Conservation (phyloP, 1,284 basidiomycete genomes). For the Moesziomyces sp. region DNA sequence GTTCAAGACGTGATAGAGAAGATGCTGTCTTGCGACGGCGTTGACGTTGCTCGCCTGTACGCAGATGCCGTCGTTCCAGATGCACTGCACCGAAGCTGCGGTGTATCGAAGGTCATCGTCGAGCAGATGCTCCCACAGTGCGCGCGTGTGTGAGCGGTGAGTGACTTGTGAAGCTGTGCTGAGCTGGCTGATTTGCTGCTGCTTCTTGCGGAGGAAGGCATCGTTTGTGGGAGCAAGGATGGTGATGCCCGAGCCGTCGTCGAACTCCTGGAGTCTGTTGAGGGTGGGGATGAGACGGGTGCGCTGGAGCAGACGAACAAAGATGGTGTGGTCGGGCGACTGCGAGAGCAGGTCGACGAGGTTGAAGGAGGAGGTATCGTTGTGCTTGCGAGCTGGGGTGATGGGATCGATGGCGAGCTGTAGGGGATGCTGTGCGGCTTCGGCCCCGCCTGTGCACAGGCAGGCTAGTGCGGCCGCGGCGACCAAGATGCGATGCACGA, state of each 20-base stretch:
- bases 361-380: constrained; percentile 68
- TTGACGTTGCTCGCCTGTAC: constrained; percentile 75
- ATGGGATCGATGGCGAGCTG: constrained; percentile 8
- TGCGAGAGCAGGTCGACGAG: constrained; percentile 81
- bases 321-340: constrained; percentile 81
- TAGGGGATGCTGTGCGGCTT: constrained; percentile 19
- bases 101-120: constrained; percentile 10
- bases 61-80: constrained; percentile 33
- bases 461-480: constrained; percentile 8
- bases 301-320: constrained; percentile 83
- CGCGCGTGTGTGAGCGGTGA: not conserved
- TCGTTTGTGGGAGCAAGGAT: constrained; percentile 92
- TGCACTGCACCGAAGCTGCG: not conserved
- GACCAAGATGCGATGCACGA: not conserved
- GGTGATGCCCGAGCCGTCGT: constrained; percentile 75
- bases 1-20: constrained; percentile 95
- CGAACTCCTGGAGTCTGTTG: constrained; percentile 75
- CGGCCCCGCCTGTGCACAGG: constrained; percentile 2
- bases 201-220: constrained; percentile 49
- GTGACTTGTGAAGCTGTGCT: constrained; percentile 1
- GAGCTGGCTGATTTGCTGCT: constrained; percentile 20
- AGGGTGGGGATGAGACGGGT: constrained; percentile 90
- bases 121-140: constrained; percentile 37
- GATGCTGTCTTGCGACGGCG: constrained; percentile 83
- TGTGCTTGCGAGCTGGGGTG: constrained; percentile 10